Base-by-base conservation (phyloP, 1,284 basidiomycete genomes). In the Austroboletus niveus region DNA sequence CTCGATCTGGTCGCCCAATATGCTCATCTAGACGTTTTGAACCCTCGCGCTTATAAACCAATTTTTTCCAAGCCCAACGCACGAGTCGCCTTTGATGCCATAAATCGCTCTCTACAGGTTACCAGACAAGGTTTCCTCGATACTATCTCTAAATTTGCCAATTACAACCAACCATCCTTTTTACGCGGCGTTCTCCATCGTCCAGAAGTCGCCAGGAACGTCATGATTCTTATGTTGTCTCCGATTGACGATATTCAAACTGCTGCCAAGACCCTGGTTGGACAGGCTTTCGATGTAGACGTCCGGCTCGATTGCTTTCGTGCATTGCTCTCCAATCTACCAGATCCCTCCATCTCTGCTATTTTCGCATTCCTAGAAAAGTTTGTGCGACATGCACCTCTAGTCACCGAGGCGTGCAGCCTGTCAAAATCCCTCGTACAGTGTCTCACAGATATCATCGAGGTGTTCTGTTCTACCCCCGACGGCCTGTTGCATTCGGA, bases 391-490 rank as follows among this genome's bases (percentile, higher is more conserved):
- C 82, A 84, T 54, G 85, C 89, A 0, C 69, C 73, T 4, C 64
- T 69, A 7, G 79, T 91, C 3, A 87, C 90, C 1, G 94, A 98
- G 64, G 92, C 92, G 0, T 93, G 91, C 63, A 86, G 79, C 42
- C 68, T 92, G 15, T 92, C 95, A 2, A 91, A 91, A 63, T 86
- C 90, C 27, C 80, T 97, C 24, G 95, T 96, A 10, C 83, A 87
- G 14, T 96, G 94, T 69, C 80, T 97, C 61, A 92, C 92, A 5
- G 95, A 98, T 65, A 80, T 96, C 51, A 82, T 97, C 54, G 93
- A 96, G 45, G 86, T 85, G 1, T 77, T 98, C 2, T 95, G 92
- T 64, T 80, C 85, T 14, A 78, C 75, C 17, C 80, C 82, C 0
- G 82, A 84, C 55, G 89, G 88, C 10, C 73, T 93, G 9, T 70